Base-by-base conservation (phyloP, 352 stramenopile species). In the Thraustochytrium sp. region DNA sequence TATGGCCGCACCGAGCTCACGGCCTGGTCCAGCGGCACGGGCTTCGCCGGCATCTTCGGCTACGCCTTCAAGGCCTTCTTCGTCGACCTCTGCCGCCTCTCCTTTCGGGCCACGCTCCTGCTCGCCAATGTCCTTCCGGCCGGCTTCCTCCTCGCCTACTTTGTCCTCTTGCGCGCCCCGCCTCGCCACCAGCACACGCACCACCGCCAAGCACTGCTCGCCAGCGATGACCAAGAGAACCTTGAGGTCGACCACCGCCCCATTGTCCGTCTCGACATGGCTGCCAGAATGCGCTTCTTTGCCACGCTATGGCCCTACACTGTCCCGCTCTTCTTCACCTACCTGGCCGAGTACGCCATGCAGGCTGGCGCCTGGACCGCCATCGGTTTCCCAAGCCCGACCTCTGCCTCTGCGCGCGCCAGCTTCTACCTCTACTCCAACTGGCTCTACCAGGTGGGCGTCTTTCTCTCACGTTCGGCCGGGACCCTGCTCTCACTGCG, bases 291-390 rank as follows among this genome's bases (percentile, higher is more conserved):
- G 16, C 42, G 48, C n/a, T 18, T 77, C 11, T 77, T 77, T 44
- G 13, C 11, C 11, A 64, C 42, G n/a, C 53, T 80, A 16, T 80
- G 68, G 68, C 68, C 23, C 21, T 98, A 97, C 86, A 97, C 94
- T 76, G 86, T 97, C n/a, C 93, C 93, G 3, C 86, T 97, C 16
- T 91, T 94, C 49, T 87, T 92, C 42, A 93, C 98, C 5, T 98
- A 98, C 86, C 91, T 94, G 40, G 90, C 93, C 8, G 94, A 98
- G 86, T 98, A 97, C 87, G 93, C 92, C 5, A 93, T 97, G 86
- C 93, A 97, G 87, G 93, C 91, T 0, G 94, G 94, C 37, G 90
- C 95, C 11, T 98, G 94, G 94, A 94, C 92, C 13, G 89, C 93
- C 16, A 97, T 98, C 85, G 94, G 94, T 8, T 97, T 98, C 83